A percentile compares a stretch with the other conserved stretches of the same genome.
Conservation (phyloP, 1,284 basidiomycete species). For the Stereum hirsutum region DNA sequence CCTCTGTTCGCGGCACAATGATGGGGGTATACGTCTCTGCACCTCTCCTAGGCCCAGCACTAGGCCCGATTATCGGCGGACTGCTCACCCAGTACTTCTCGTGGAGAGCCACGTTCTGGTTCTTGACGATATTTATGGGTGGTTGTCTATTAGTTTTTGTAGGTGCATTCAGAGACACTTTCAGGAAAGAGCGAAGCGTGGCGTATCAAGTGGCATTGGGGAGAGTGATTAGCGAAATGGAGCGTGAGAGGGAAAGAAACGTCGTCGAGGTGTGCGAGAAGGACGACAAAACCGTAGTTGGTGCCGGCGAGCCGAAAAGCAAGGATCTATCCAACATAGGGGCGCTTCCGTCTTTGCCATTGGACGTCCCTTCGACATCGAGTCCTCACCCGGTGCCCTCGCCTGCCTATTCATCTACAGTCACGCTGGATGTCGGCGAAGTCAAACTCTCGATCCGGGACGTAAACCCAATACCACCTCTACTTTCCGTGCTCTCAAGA, state of each 20-base stretch:
- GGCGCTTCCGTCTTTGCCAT: no score
- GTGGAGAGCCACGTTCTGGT: constrained; percentile 81
- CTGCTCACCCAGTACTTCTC: constrained; percentile 56
- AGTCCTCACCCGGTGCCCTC: no score
- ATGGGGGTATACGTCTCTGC: constrained; percentile 67
- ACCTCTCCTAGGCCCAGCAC: constrained; percentile 37
- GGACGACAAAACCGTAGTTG: background rate
- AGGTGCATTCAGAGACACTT: constrained; percentile 74
- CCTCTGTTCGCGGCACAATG: constrained; percentile 69
- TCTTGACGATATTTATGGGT: constrained; percentile 59
- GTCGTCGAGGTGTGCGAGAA: constrained; percentile 9
- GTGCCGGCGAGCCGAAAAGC: no score
- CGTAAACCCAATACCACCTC: constrained; percentile 63
- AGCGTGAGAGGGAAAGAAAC: background rate
- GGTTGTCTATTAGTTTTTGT: constrained; percentile 49
- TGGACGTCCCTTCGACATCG: no score
- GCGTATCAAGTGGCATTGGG: constrained; percentile 60
- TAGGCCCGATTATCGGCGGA: constrained; percentile 71
- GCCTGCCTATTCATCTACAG: no score
- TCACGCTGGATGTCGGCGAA: no score
- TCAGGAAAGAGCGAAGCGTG: constrained; percentile 70
- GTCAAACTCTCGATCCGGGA: constrained; percentile 58
- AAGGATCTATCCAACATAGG: no score
- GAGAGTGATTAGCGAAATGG: no score
- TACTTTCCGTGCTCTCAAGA: constrained; percentile 46